Percentiles rank a stretch among this genome's conserved stretches.
These are phyloP conservation scores for Jatropha multifida DNA, from an alignment of 441 rosid species.

Conservation along the genomic window DNA sequence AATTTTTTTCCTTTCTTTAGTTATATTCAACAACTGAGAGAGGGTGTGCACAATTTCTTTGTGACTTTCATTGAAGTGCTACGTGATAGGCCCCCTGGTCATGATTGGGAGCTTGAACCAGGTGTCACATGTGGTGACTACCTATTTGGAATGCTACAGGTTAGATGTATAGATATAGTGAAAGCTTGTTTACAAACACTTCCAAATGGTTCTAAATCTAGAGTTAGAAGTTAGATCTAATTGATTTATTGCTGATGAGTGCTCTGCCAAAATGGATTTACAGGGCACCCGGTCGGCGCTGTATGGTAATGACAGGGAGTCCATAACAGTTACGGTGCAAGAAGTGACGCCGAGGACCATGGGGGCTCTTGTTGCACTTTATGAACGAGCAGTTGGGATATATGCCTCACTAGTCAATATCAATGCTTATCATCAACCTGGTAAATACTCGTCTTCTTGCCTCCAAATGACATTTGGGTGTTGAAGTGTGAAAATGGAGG, in stretches of 20 bases:
- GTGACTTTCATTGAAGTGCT: conserved; percentile 94
- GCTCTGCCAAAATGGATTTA: conserved; percentile 17
- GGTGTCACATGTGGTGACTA: conserved; percentile 99
- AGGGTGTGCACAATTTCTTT: conserved; percentile 95
- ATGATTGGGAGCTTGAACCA: conserved; percentile 99
- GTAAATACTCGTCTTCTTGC: conserved; percentile 37
- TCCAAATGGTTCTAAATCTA: conserved; percentile 1
- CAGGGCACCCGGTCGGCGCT: conserved; percentile 98
- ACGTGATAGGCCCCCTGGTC: conserved; percentile 96
- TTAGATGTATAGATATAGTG: conserved; percentile 23
- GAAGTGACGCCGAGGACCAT: conserved; percentile 92
- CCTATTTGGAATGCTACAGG: conserved; percentile 98
- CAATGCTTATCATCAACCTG: conserved; percentile 98
- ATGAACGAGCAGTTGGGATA: conserved; percentile 96
- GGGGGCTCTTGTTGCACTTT: conserved; percentile 89
- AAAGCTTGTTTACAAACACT: neutral
- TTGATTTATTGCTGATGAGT: neutral
- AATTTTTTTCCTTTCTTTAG: conserved; percentile 34
- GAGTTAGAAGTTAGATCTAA: neutral
- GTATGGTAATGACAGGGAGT: conserved; percentile 83
- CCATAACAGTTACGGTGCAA: conserved; percentile 83
- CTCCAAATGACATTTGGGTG: conserved; percentile 12
- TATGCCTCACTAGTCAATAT: conserved; percentile 85
- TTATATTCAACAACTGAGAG: conserved; percentile 98
- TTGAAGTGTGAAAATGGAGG: conserved; percentile 4